phyloP scores from a whole-genome alignment of 1,139 yeast genomes.

The Pichia sp. region DNA sequence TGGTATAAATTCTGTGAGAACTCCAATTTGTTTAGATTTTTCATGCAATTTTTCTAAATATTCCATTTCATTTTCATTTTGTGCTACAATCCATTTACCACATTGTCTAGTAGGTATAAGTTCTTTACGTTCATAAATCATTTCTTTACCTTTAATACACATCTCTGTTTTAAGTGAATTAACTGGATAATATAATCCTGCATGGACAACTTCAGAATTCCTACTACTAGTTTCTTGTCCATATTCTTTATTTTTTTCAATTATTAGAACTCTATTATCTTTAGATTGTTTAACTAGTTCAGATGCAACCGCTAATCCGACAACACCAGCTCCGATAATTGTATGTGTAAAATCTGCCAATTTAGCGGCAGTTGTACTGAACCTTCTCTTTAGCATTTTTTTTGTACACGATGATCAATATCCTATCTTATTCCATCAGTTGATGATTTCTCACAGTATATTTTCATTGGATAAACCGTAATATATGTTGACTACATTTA shows the following conservation, averaged over 20 bases:
- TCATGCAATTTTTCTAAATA: constrained; percentile 52
- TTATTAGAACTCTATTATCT: constrained; percentile 47
- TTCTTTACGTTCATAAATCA: constrained; percentile 48
- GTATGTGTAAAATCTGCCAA: constrained; percentile 72
- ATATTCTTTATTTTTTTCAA: constrained; percentile 59
- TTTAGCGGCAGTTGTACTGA: too few relatives aligned
- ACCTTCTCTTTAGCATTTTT: too few relatives aligned
- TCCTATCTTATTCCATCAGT: too few relatives aligned
- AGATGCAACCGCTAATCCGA: constrained; percentile 78
- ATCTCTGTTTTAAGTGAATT: constrained; percentile 60
- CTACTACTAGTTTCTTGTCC: constrained; percentile 84
- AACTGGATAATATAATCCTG: constrained; percentile 77
- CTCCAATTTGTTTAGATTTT: constrained; percentile 38
- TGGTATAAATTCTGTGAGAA: constrained; percentile 56
- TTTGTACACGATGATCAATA: too few relatives aligned
- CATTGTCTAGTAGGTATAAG: constrained; percentile 47
- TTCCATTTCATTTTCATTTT: constrained; percentile 54
- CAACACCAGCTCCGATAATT: constrained; percentile 83
- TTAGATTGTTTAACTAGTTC: constrained; percentile 46
- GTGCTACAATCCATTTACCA: constrained; percentile 91
- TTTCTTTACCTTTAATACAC: constrained; percentile 68
- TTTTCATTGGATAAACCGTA: too few relatives aligned
- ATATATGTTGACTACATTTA: too few relatives aligned
- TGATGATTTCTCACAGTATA: too few relatives aligned
- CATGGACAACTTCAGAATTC: constrained; percentile 90